Base-by-base conservation (phyloP, 768 basidiomycete genomes). In the Tylopilus rubrobrunneus region DNA sequence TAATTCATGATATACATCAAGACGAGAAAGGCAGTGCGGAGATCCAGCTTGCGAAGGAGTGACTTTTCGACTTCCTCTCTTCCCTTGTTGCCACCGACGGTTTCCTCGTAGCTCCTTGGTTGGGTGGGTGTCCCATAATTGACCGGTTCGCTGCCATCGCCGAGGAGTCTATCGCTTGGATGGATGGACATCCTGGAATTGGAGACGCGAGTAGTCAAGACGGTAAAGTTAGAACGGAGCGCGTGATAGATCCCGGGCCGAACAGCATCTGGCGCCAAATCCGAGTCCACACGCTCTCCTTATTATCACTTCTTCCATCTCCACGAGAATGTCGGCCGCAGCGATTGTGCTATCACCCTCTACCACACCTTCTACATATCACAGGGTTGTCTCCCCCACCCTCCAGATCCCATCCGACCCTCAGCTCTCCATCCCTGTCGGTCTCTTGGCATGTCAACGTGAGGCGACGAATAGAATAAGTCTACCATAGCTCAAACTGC, bases 381-480 rank as follows among this genome's bases (percentile, higher is more conserved):
- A 86, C 64, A 79, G 80, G 50, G 79, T 88, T 27, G 62, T 85
- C 52, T 86, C 85, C 5, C 74, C 79, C 6, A 78, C 80, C 15
- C 72, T 89, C 12, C 67, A 53, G 31, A 66, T 88, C 47, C 79
- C 85, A n/a, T 68, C 75, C 19, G 77, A 83, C 51, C 71, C 76
- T 23, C 68, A 68, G 31, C 56, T 19, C 7, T 67, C 85, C 17
- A 77, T 87, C 37, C 87, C 87, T 36, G 88, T 92, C 37, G 89
- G 89, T 43, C 74, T 91, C 15, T 74, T 92, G 28, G 83, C 87
- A 17, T 92, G 89, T 66, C 88, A 90, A 77, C 84, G 87, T 87
- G 71, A 60, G 72, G 53, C 36, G 56, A 48, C 40, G 43, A 45
- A 57, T 39, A 49, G 48, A 21, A 49, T 43, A 12, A 23, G 56